Conservation (phyloP, 106 monocot species). For the Ottelia alismoides region DNA sequence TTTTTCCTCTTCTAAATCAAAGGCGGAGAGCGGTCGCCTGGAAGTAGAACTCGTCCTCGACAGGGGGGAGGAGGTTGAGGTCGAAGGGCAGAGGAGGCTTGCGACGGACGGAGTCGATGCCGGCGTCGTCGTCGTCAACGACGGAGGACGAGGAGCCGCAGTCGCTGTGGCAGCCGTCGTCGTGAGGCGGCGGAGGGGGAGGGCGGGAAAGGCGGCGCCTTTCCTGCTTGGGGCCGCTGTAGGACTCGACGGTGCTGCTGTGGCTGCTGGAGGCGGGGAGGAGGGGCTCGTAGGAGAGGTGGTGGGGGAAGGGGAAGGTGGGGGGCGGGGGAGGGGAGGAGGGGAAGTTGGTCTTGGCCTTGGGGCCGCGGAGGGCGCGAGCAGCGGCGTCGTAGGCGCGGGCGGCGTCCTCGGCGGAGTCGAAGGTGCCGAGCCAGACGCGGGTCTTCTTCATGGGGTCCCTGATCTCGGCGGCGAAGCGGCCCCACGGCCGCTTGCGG, state of each 20-base stretch:
- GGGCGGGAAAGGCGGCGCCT: conserved; percentile 1
- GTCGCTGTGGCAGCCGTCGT: conserved; percentile 38
- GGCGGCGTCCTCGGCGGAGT: conserved; percentile 88
- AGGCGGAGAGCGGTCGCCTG: conserved; percentile 10
- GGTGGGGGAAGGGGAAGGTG: conserved; percentile 1
- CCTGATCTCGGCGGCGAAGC: conserved; percentile 14
- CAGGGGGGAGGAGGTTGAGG: conserved; percentile 26
- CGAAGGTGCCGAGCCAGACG: conserved; percentile 84
- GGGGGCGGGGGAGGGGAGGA: background rate
- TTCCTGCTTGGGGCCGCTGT: conserved; percentile 40
- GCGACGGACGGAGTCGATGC: conserved; percentile 7
- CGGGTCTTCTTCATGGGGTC: conserved; percentile 6
- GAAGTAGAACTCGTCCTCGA: conserved; percentile 6
- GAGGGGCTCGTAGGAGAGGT: background rate
- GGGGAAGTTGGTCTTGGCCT: conserved; percentile 10
- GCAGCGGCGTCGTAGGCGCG: conserved; percentile 55
- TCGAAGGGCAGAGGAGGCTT: conserved; percentile 25
- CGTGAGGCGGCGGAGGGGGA: conserved; percentile 3
- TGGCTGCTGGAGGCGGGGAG: conserved; percentile 48
- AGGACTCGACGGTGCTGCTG: conserved; percentile 65
- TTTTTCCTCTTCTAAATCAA: background rate
- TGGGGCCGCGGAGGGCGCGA: conserved; percentile 4
- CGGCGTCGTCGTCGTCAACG: conserved; percentile 29
- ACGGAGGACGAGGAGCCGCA: conserved; percentile 54
- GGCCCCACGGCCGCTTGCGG: conserved; percentile 8